Percentiles rank a stretch among this genome's conserved stretches.
Conservation (phyloP, 805 yeast species). For the Saturnispora hagleri region DNA sequence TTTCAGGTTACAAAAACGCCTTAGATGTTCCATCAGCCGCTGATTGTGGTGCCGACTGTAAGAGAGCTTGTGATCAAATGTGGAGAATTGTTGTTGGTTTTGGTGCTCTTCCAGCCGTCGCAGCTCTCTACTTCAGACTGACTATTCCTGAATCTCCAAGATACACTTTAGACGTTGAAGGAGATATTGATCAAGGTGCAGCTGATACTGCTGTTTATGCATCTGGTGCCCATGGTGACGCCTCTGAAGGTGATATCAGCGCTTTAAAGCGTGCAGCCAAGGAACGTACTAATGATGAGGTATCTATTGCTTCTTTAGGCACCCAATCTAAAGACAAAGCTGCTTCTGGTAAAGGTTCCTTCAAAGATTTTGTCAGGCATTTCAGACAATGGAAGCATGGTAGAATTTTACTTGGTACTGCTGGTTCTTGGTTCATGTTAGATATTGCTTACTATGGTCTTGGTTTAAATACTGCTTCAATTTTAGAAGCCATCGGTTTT, state of each 20-base stretch:
- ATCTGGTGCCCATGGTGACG: slow-evolving; percentile 39
- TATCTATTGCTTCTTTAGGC: slow-evolving; percentile 29
- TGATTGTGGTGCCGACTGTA: slow-evolving; percentile 60
- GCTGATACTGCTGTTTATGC: slow-evolving; percentile 39
- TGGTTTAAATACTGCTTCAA: slow-evolving; percentile 72
- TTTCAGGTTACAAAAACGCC: slow-evolving; percentile 64
- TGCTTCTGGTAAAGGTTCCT: slow-evolving; percentile 70
- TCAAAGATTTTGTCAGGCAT: slow-evolving; percentile 59
- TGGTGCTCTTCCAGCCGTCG: slow-evolving; percentile 80
- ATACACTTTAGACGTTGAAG: slow-evolving; percentile 67
- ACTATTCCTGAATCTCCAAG: slow-evolving; percentile 95
- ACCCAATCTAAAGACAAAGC: slow-evolving; percentile 20
- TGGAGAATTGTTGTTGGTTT: slow-evolving; percentile 89
- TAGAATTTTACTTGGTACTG: slow-evolving; percentile 79
- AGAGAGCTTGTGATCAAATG: slow-evolving; percentile 80
- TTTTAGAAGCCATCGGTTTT: slow-evolving; percentile 76
- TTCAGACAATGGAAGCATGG: slow-evolving; percentile 82
- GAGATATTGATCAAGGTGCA: slow-evolving; percentile 44
- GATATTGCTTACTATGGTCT: slow-evolving; percentile 90
- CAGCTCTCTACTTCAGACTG: slow-evolving; percentile 83
- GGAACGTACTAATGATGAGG: slow-evolving; percentile 14
- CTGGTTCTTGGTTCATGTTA: slow-evolving; percentile 84
- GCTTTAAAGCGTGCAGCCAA: slow-evolving; percentile 25
- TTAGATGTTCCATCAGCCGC: slow-evolving; percentile 48
- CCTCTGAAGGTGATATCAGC: slow-evolving; percentile 34